phyloP scores from a whole-genome alignment of 1,284 basidiomycete species.

The Moesziomyces globuligerus region DNA sequence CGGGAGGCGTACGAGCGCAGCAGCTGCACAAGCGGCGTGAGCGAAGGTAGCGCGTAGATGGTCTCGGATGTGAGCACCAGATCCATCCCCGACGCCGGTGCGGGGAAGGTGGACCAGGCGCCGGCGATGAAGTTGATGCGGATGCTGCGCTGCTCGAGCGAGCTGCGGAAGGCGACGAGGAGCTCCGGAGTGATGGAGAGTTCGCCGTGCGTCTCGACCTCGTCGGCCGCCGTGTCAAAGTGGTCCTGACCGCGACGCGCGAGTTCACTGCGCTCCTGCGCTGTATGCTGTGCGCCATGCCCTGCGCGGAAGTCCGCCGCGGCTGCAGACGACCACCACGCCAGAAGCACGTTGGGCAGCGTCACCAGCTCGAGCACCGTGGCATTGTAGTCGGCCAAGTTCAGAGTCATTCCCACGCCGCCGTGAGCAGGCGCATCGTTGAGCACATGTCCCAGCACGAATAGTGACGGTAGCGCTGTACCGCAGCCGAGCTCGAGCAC shows the following conservation, averaged over 20 bases:
- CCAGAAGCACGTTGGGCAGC: constrained; percentile 82
- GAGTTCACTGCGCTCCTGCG: constrained; percentile 25
- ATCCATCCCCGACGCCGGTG: constrained; percentile 67
- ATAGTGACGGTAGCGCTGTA: constrained; percentile 84
- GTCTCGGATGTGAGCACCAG: constrained; percentile 90
- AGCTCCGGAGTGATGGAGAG: constrained; percentile 69
- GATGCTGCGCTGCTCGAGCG: constrained; percentile 73
- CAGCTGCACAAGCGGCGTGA: constrained; percentile 75
- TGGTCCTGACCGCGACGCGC: constrained; percentile 39
- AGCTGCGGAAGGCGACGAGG: constrained; percentile 74
- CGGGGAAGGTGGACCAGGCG: constrained; percentile 73
- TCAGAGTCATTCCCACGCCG: constrained; percentile 72
- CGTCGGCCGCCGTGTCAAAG: constrained; percentile 12
- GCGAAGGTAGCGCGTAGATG: constrained; percentile 80
- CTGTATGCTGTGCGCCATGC: constrained; percentile 8
- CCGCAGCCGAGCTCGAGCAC: constrained; percentile 82
- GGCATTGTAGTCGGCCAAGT: constrained; percentile 91
- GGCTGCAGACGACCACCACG: constrained; percentile 69
- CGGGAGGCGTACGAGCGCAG: constrained; percentile 56
- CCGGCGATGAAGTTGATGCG: constrained; percentile 81
- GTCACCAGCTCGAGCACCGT: constrained; percentile 80
- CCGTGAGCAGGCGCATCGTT: constrained; percentile 17
- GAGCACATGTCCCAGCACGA: constrained; percentile 76
- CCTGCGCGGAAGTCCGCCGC: constrained; percentile 17
- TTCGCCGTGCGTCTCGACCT: constrained; percentile 13